Percentiles rank a stretch among this genome's conserved stretches.
Evolutionary conservation across 129 eudicot species (phyloP).

Genomic region (Pittosporum tobira): DNA sequence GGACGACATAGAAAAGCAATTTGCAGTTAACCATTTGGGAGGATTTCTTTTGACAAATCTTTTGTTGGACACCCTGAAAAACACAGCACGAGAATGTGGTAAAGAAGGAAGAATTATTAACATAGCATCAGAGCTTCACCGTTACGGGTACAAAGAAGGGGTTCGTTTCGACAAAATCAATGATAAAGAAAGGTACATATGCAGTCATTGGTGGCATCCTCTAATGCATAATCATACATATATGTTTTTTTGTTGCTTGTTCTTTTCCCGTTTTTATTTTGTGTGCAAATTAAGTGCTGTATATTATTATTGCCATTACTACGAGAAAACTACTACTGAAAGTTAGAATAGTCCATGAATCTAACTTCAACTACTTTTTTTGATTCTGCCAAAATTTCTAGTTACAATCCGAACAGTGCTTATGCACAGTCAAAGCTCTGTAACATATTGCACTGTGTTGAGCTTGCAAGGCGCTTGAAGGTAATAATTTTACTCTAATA

Average conservation of each 20-base stretch:
- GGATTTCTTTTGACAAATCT: constrained; percentile 55
- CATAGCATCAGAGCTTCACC: constrained; percentile 42
- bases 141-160: constrained; percentile 33
- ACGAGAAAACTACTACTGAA: background rate
- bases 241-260: too few relatives aligned
- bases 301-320: background rate
- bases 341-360: constrained; percentile 11
- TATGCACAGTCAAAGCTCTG: constrained; percentile 61
- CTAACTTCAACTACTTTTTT: constrained; percentile 2
- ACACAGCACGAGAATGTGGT: constrained; percentile 31
- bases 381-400: constrained; percentile 13
- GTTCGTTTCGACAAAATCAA: constrained; percentile 46
- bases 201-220: background rate
- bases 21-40: constrained; percentile 56
- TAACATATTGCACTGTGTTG: constrained; percentile 44
- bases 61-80: constrained; percentile 49
- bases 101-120: constrained; percentile 53
- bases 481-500: constrained; percentile 6
- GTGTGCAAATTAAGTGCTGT: too few relatives aligned
- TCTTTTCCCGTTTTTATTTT: too few relatives aligned
- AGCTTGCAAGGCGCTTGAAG: constrained; percentile 43
- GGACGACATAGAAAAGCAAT: constrained; percentile 47
- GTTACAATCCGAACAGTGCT: constrained; percentile 26
- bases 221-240: too few relatives aligned
- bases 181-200: constrained; percentile 18